phyloP scores from a whole-genome alignment of 192 early-diverging fungal genomes.

The Backusella liffmaniae region DNA sequence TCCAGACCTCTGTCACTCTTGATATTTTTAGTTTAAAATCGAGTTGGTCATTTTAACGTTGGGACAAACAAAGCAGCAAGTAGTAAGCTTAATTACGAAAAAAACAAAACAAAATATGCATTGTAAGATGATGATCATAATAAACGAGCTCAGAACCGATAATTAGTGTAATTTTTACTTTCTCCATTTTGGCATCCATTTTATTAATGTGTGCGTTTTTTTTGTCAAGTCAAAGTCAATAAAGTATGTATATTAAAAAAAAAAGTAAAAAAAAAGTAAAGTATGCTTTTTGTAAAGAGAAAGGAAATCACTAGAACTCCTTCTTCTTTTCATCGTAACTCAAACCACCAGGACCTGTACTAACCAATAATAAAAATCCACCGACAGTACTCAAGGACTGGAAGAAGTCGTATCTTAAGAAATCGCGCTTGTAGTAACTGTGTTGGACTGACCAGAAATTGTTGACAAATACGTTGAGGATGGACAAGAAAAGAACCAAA shows the following conservation, averaged over 20 bases:
- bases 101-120: neutral
- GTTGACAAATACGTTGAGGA: constrained; percentile 92
- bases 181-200: neutral
- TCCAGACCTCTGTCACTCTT: neutral
- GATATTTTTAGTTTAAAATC: neutral
- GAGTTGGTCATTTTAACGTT: neutral
- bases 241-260: neutral
- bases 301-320: constrained; percentile 59
- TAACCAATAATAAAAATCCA: constrained; percentile 91
- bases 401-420: constrained; percentile 98
- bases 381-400: constrained; percentile 98
- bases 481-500: constrained; percentile 81
- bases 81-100: neutral
- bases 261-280: neutral
- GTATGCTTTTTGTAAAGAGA: constrained; percentile 9
- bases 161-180: neutral
- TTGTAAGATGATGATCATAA: neutral
- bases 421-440: constrained; percentile 82
- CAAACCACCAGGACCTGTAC: constrained; percentile 88
- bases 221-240: neutral
- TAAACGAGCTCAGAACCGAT: neutral
- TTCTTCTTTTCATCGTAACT: constrained; percentile 98
- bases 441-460: constrained; percentile 97
- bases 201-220: neutral
- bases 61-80: neutral